Evolutionary conservation across 2,329 filamentous ascomycete genomes (phyloP), one percentile per base, ranked within the genome.

Genomic region (Arachnomyces sp.): DNA sequence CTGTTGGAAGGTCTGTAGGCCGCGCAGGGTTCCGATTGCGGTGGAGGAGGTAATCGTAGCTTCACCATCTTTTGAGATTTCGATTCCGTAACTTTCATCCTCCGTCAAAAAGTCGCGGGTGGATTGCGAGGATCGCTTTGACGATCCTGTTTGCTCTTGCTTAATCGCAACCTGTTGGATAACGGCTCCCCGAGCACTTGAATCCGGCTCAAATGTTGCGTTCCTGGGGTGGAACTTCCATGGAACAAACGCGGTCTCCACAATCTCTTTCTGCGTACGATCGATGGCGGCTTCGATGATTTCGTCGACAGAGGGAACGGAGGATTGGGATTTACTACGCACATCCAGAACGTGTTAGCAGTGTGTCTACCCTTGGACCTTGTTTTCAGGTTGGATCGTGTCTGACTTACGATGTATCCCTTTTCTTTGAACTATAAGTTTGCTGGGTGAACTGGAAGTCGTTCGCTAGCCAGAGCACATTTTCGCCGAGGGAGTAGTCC

Each of bases 141-240:
- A n/a, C n/a, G n/a, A n/a, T 12, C 35, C 14, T 5, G 47, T 38
- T 21, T 13, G 18, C 17, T 25, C 18, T 16, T 41, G 30, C 13
- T 35, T 42, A 29, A 57, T 53, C 7, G 49, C 31, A 28, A 57
- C 18, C 25, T 50, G 47, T 25, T 45, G 39, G 14, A 57, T 46
- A n/a, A 41, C 43, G 14, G 39, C 28, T 14, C 33, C 14, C 14
- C 28, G n/a, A 14, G 25, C 30, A 15, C 34, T 17, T 13, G 21
- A 13, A 8, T 28, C 14, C 8, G 54, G 53, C 39, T 59, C 53
- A 35, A 53, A 59, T 9, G 36, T 16, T 8, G 44, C 41, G 34
- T 52, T 47, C 25, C 55, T 46, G 34, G 45, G 44, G 40, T 57
- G 44, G 32, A 57, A 50, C 34, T 57, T 57, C 56, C 55, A 59